Evolutionary conservation across 306 rosid genomes (phyloP), one percentile per base, ranked within the genome.

Genomic region (Glycine soja): DNA sequence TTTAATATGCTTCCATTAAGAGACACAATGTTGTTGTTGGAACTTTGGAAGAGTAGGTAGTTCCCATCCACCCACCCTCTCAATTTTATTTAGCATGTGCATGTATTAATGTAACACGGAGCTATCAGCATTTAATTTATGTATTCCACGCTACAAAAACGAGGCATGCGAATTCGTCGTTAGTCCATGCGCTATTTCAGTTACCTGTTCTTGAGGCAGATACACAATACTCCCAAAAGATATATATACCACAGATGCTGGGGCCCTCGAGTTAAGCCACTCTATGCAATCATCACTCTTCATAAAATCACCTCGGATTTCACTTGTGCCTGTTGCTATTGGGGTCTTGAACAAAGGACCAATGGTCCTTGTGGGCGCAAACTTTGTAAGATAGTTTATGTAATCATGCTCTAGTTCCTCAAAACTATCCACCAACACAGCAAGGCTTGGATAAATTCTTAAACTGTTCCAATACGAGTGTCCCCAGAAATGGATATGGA

Each of bases 311-410:
- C 88, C 96, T 2, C 90, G 74, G 34, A 92, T 66, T 10, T 9
- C 38, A 2, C 68, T 61, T 9, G 71, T 50, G 0, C 0, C 1
- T 38, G 12, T 46, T 4, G 85, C 53, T 36, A 34, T 71, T 0
- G 88, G 84, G 78, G 66, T 80, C 69, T 85, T 89, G 88, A 92
- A 91, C 51, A 92, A 70, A 14, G 97, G 97, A 1, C 95, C 95
- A 0, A 89, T 82, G 0, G 92, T 58, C 54, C 87, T 87, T 4
- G 87, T 66, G 0, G 3, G 36, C 24, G 85, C 13, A 5, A 74
- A 5, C 14, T 88, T 68, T 0, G 90, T 83, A 78, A 88, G 70
- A 68, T 72, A 75, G 6, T 62, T 24, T 2, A 90, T 58, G 58
- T 6, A 64, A 10, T 88, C 92, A 3, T 13, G 43, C 74, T 92